Base-by-base conservation (phyloP, 208 protist genomes). In the Acanthamoeba culbertsoni region DNA sequence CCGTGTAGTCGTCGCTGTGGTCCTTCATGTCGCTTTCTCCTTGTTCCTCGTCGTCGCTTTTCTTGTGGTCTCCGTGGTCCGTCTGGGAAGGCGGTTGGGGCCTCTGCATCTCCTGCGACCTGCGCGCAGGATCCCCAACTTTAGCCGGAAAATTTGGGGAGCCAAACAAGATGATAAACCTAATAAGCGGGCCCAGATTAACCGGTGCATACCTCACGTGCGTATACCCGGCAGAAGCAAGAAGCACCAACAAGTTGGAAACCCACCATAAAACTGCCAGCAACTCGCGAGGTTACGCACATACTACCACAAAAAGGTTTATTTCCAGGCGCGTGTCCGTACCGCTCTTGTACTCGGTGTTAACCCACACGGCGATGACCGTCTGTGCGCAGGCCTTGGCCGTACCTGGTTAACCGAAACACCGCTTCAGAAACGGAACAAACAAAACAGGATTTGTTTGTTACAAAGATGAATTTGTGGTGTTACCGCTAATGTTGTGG, bases 351-450 rank as follows among this genome's bases (percentile, higher is more conserved):
- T 35, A 12, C 31, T 79, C 68, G 0, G 68, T 10, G 37, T 79
- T 79, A 26, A 40, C 68, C 68, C 68, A 79, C 68, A 79, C 68
- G 2, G 68, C 68, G 40, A 95, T 53, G 16, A 95, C 43, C 23
- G 93, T 95, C 59, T 95, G 93, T 23, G 82, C 45, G 45, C 65
- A 86, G 20, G 93, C 93, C 45, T 95, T 95, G 59, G 88, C 93
- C 51, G 93, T 93, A 28, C 68, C 68, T 77, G 68, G 1, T 28
- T 10, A 43, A 37, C 1, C 37, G 7, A 40, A 42, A n/a, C 2
- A 40, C 2, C 5, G 68, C 1, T 26, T 43, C 16, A n/a, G 51
- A 59, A 23, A 59, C 14, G 51, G 51, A 59, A 59, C 51, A 23
- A 14, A 59, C 14, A 59, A 23, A 59, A 14, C n/a, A n/a, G n/a